Percentiles rank a stretch among this genome's conserved stretches.
Evolutionary conservation across 257 asterid genomes (phyloP).

Genomic region (Solanum commersonii): DNA sequence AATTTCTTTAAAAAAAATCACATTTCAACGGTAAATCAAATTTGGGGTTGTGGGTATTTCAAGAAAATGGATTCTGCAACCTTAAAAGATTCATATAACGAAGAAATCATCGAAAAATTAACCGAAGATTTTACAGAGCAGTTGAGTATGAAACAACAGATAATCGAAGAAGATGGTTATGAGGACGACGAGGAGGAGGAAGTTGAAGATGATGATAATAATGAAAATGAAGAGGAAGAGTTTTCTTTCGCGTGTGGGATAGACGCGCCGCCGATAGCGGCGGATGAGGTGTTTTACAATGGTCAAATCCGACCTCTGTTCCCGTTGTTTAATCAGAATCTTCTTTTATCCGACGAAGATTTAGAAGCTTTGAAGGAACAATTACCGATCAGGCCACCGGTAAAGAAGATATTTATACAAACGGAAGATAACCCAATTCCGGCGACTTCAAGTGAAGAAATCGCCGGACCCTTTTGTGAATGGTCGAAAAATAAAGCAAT

Average conservation of each 20-base stretch:
- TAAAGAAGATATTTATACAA: conserved; percentile 40
- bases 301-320: conserved; percentile 78
- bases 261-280: conserved; percentile 48
- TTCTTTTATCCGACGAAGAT: conserved; percentile 25
- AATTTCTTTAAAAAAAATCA: not conserved
- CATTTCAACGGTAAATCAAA: not conserved
- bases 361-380: conserved; percentile 10
- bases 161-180: not conserved
- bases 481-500: conserved; percentile 40
- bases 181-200: not conserved
- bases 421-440: not conserved
- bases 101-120: not conserved
- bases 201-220: conserved; percentile 5
- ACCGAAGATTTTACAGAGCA: not conserved
- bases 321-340: conserved; percentile 53
- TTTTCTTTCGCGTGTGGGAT: conserved; percentile 54
- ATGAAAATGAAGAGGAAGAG: conserved; percentile 35
- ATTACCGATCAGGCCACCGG: conserved; percentile 39
- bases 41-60: not conserved
- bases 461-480: conserved; percentile 30
- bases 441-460: conserved; percentile 7
- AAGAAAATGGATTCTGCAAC: not conserved
- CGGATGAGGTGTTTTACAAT: conserved; percentile 68
- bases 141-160: not conserved
- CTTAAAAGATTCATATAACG: not conserved